Conservation (phyloP, 2,329 filamentous ascomycete genomes). For the Lachnellula willkommii region DNA sequence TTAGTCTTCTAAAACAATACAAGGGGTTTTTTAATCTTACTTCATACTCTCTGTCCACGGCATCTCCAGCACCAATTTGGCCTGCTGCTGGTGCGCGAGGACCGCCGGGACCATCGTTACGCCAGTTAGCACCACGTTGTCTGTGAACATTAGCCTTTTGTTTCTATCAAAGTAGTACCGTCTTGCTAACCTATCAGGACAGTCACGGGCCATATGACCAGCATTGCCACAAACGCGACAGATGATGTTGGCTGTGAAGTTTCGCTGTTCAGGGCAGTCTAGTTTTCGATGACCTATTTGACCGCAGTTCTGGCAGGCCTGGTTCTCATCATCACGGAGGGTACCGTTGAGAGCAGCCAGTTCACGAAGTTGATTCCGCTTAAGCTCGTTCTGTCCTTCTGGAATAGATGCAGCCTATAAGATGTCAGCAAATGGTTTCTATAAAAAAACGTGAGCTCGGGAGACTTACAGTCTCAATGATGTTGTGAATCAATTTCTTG, state of each 20-base stretch:
- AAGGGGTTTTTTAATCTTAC: constrained; percentile 45
- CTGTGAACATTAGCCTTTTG: constrained; percentile 41
- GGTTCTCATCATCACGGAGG: constrained; percentile 96
- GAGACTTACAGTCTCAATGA: constrained; percentile 87
- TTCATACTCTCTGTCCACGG: constrained; percentile 91
- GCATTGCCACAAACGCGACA: constrained; percentile 97
- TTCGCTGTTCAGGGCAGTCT: constrained; percentile 94
- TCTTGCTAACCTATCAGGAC: constrained; percentile 66
- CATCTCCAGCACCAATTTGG: constrained; percentile 69
- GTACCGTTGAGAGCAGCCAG: constrained; percentile 98
- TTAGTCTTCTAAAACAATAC: constrained; percentile 12
- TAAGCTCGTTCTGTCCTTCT: constrained; percentile 97
- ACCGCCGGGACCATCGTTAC: constrained; percentile 61
- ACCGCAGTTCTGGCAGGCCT: constrained; percentile 98
- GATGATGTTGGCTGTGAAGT: constrained; percentile 99
- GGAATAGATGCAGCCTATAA: constrained; percentile 90
- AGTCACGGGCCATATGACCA: constrained; percentile 97
- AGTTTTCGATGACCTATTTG: constrained; percentile 99
- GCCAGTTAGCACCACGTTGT: constrained; percentile 77
- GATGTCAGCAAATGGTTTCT: constrained; percentile 28
- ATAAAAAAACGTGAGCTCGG: background rate
- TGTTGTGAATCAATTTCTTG: constrained; percentile 95
- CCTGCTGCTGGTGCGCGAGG: constrained; percentile 50
- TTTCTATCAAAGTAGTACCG: background rate
- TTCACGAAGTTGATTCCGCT: constrained; percentile 96